These are phyloP conservation scores for Cutaneotrichosporon sp. DNA, from an alignment of 1,284 basidiomycete genomes.

Conservation along the genomic window DNA sequence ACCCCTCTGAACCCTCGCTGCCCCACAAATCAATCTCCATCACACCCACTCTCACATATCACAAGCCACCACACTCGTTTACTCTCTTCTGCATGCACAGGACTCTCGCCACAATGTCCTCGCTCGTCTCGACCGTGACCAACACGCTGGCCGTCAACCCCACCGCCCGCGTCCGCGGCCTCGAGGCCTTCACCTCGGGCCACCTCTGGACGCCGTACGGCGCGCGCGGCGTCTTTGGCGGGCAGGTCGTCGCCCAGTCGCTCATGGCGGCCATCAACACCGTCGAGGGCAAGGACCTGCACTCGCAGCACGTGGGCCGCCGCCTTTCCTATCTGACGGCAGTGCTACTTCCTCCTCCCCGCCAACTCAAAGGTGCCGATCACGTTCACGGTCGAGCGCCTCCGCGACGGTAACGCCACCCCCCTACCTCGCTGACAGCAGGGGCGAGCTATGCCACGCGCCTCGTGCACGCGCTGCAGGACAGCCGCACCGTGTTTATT, in stretches of 20 bases:
- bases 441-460: conserved; percentile 35
- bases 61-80: conserved; percentile 4
- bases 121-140: conserved; percentile 21
- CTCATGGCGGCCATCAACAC: conserved; percentile 75
- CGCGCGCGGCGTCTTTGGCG: conserved; percentile 81
- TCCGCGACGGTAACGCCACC: conserved; percentile 63
- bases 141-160: conserved; percentile 23
- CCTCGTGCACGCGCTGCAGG: conserved; percentile 75
- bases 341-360: conserved; percentile 53
- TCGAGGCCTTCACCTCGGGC: conserved; percentile 64
- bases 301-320: conserved; percentile 63
- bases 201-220: conserved; percentile 67
- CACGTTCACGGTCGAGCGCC: conserved; percentile 78
- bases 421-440: neutral
- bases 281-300: conserved; percentile 66
- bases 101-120: conserved; percentile 11
- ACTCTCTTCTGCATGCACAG: neutral
- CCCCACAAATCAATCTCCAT: neutral
- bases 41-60: neutral
- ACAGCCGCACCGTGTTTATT: conserved; percentile 74
- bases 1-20: neutral
- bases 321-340: neutral
- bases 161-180: conserved; percentile 17
- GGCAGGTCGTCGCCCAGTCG: conserved; percentile 82
- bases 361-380: conserved; percentile 76